These are phyloP conservation scores for Mortierella sp. DNA, from an alignment of 371 early-diverging fungal species.

Conservation along the genomic window DNA sequence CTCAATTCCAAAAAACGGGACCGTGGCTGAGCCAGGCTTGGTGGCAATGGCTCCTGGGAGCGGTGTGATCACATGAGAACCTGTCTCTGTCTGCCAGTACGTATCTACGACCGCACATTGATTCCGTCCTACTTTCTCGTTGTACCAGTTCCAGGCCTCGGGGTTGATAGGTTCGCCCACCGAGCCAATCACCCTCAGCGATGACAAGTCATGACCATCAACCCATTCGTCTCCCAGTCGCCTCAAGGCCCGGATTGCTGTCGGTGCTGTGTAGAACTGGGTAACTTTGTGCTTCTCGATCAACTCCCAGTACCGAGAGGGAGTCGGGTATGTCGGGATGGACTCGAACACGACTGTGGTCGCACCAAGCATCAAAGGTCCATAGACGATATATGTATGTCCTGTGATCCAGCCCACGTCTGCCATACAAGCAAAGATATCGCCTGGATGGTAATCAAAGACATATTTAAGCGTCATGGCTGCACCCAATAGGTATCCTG, in stretches of 20 bases:
- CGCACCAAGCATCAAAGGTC: slow-evolving; percentile 90
- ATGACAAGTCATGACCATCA: slow-evolving; percentile 75
- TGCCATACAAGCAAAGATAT: slow-evolving; percentile 88
- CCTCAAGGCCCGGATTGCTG: slow-evolving; percentile 95
- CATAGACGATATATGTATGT: slow-evolving; percentile 94
- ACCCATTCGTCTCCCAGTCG: slow-evolving; percentile 88
- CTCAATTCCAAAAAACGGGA: slow-evolving; percentile 97
- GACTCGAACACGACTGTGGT: slow-evolving; percentile 96
- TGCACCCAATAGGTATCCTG: slow-evolving; percentile 94
- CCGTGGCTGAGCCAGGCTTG: slow-evolving; percentile 96
- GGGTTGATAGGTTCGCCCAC: slow-evolving; percentile 99
- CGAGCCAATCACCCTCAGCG: slow-evolving; percentile 92
- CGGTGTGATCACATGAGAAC: slow-evolving; percentile 93
- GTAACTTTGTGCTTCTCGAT: slow-evolving; percentile 91
- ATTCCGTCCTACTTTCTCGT: slow-evolving; percentile 87
- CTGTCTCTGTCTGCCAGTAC: slow-evolving; percentile 97
- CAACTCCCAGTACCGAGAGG: slow-evolving; percentile 86
- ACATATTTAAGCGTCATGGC: slow-evolving; percentile 87
- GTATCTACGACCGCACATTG: slow-evolving; percentile 96
- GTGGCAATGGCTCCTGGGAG: slow-evolving; percentile 86
- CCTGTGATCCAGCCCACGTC: slow-evolving; percentile 89
- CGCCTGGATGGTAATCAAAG: slow-evolving; percentile 89
- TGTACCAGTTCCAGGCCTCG: slow-evolving; percentile 98
- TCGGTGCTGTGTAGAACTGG: slow-evolving; percentile 99
- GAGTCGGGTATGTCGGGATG: slow-evolving; percentile 86